Evolutionary conservation across 2,329 filamentous ascomycete species (phyloP), one percentile per base, ranked within the genome.

Genomic region (Dothistroma pini): DNA sequence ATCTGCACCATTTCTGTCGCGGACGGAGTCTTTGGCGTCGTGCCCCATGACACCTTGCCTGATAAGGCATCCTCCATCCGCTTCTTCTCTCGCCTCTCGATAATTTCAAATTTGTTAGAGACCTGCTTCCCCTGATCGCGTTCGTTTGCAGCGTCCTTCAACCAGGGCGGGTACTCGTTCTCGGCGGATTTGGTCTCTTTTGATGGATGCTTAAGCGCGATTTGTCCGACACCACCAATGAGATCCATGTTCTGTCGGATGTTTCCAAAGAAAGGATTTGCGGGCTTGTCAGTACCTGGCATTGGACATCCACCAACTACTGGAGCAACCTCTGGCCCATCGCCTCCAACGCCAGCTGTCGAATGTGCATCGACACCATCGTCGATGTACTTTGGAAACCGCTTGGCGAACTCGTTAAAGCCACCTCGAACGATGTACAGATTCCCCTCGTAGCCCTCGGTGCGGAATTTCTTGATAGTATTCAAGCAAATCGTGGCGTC

Each of bases 161-260:
- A 80, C 95, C 95, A 99, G 1, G 73, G 69, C 0, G 95, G 95
- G 14, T 97, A 80, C 16, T 80, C 74, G 4, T 81, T 77, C 41
- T 80, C 76, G 4, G 76, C 75, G 6, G 76, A 73, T 21, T 77
- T 74, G 1, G 79, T 80, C 68, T 87, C 76, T 19, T 76, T 71
- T n/a, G 76, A 71, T 2, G 87, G 87, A 51, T 83, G 75, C 68
- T 85, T 86, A 60, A 89, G 70, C 14, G 84, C 72, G 65, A 88
- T 86, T 69, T 96, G 93, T 0, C 95, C 95, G 11, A 97, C 93
- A 21, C 95, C 95, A 67, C 91, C 92, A 34, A 96, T 89, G 19
- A 99, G 81, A 71, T 97, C 95, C 85, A 96, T 93, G 66, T 97
- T 96, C 74, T 97, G 95, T 49, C 95, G 87, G 69, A 99, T 97